Evolutionary conservation across 2,329 filamentous ascomycete genomes (phyloP), one percentile per base, ranked within the genome.

Genomic region (Xylariomycetidae sp.): DNA sequence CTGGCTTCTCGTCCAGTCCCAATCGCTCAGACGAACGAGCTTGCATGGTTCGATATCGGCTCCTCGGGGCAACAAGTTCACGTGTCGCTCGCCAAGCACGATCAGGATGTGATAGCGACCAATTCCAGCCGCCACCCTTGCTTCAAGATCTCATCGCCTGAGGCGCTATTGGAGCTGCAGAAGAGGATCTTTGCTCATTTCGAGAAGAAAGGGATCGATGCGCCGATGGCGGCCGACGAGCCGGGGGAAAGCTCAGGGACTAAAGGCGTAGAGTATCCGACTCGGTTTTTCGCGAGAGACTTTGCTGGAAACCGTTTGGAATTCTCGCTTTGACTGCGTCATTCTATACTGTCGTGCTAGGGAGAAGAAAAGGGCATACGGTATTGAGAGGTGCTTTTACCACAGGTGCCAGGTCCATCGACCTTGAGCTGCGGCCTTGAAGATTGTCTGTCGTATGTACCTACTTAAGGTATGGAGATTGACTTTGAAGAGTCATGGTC

Each of bases 21-120:
- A 1, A 55, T 57, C 3, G 49, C 68, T 2, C 74, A 79, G 45
- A 62, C 59, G 32, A 66, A 62, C 11, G 64, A 57, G 2, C 57
- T 80, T 2, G 66, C 70, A 7, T 82, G 77, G 76, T 78, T 80
- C 59, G 72, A 81, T 47, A 71, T 80, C 35, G 72, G 58, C 3
- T 62, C 63, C 3, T 54, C 54, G 6, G 66, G 67, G 2, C 74
- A 79, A 48, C 73, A 79, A 56, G 61, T 80, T 11, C 74, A 80
- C 47, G 55, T 80, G 31, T 69, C 69, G 0, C 61, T 66, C 34
- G 71, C 69, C 1, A 47, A 58, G 2, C 47, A 51, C 6, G 34
- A 36, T 6, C 52, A 58, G 31, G 59, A 59, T 36, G 20, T 23
- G 8, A 8, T n/a, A n/a, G 44, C 49, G 16, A 30, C 41, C 28